Evolutionary conservation across 1,284 basidiomycete species (phyloP).

Genomic region (Cryptococcus floricola): DNA sequence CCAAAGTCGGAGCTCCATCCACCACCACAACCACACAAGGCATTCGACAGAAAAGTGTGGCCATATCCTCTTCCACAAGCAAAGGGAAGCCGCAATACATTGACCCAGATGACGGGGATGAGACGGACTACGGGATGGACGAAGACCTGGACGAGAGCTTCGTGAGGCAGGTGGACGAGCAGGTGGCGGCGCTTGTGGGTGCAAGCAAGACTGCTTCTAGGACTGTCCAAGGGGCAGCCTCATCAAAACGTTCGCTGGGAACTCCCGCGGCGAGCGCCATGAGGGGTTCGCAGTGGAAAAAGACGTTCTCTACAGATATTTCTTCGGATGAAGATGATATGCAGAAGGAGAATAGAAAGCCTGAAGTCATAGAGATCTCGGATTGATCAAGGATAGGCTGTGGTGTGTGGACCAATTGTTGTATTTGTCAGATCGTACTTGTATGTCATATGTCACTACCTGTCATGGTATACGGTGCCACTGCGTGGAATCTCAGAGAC

Average conservation of each 20-base stretch:
- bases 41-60: slow-evolving; percentile 3
- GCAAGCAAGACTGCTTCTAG: no score
- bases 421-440: neutral
- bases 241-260: no score
- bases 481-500: no score
- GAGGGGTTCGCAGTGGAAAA: neutral
- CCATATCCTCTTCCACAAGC: neutral
- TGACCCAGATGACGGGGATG: slow-evolving; percentile 9
- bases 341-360: slow-evolving; percentile 10
- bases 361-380: slow-evolving; percentile 25
- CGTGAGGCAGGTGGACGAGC: slow-evolving; percentile 12
- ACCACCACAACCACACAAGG: neutral
- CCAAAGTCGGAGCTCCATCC: neutral
- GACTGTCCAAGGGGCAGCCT: no score
- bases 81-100: slow-evolving; percentile 1
- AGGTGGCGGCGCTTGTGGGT: neutral
- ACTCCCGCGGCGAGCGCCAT: no score
- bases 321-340: slow-evolving; percentile 14
- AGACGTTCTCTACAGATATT: neutral
- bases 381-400: slow-evolving; percentile 10
- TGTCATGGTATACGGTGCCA: neutral
- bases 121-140: neutral
- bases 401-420: neutral
- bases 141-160: slow-evolving; percentile 3
- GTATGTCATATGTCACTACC: neutral